Conservation (phyloP, 306 rosid genomes). For the Senna siamea region DNA sequence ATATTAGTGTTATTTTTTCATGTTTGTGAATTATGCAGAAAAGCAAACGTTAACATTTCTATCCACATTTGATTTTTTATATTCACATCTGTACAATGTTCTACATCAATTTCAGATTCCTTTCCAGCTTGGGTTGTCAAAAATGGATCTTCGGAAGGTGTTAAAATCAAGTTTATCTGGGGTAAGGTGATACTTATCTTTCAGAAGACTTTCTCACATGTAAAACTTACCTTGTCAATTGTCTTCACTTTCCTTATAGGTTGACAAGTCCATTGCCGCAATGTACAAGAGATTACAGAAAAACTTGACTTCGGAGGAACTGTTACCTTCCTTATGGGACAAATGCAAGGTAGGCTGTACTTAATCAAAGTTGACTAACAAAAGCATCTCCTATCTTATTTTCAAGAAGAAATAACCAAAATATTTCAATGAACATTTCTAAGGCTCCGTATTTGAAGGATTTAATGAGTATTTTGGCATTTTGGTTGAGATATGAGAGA, state of each 20-base stretch:
- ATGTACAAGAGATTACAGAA: conserved; percentile 97
- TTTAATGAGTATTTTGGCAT: conserved; percentile 4
- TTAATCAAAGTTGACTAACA: conserved; percentile 12
- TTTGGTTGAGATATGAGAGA: conserved; percentile 9
- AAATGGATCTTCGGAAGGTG: conserved; percentile 88
- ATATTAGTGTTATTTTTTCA: not conserved
- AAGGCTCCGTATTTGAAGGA: too few species aligned
- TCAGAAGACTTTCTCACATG: conserved; percentile 9
- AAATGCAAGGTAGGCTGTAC: conserved; percentile 83
- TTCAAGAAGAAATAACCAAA: conserved; percentile 9
- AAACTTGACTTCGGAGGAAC: conserved; percentile 91
- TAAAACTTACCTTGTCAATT: conserved; percentile 22
- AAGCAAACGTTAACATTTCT: conserved; percentile 24
- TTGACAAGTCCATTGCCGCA: conserved; percentile 78
- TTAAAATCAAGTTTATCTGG: conserved; percentile 90
- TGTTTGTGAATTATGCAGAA: conserved; percentile 1
- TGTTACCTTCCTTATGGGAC: conserved; percentile 96
- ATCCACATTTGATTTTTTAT: conserved; percentile 2
- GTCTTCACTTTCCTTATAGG: conserved; percentile 51
- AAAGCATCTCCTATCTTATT: conserved; percentile 24
- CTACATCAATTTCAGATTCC: conserved; percentile 77
- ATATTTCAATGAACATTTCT: conserved; percentile 11
- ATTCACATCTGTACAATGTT: conserved; percentile 13
- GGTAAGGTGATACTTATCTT: conserved; percentile 54
- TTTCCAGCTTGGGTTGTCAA: conserved; percentile 95